Evolutionary conservation across 1,139 yeast species (phyloP), one percentile per base, ranked within the genome.

Genomic region (Kodamaea plutei): DNA sequence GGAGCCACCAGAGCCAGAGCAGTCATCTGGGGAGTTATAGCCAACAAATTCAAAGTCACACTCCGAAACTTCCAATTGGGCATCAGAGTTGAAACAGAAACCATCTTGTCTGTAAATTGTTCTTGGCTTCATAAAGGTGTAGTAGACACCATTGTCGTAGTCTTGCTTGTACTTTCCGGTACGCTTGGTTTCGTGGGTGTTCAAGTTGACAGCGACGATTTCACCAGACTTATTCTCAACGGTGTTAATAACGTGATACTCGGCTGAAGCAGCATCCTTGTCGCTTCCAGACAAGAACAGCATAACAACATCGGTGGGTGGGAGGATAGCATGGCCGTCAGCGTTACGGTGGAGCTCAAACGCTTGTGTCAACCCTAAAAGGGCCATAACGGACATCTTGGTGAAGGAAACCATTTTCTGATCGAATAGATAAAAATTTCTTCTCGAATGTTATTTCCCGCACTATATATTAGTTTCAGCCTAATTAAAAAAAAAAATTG

Each of bases 161-260:
- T 40, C 28, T 20, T 25, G 25, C 31, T 33, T 41, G 43, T 31
- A 41, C 20, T 28, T 32, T 6, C 45, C 47, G 13, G 45, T 41
- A 15, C 25, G 25, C 18, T 28, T 28, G 22, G 30, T 11, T 22
- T 40, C 39, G 30, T 40, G 44, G 24, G 47, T 37, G 33, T 43
- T 37, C 39, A 43, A 31, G 41, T 43, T 43, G 16, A 43, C 40
- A 23, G 41, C 28, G 21, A 43, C 28, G 21, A 43, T 34, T 25
- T 43, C 47, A 7, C 39, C 39, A 11, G 30, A 35, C 20, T 34
- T 30, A 16, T 30, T 33, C 20, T 43, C 34, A 10, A 43, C 44
- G 15, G 47, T 29, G 33, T 39, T 40, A 19, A 43, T 16, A 12
- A 43, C 45, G 25, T 40, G 43, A 28, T 41, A 43, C 18, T 35